Base-by-base conservation (phyloP, 306 rosid genomes). In the Malus fusca region DNA sequence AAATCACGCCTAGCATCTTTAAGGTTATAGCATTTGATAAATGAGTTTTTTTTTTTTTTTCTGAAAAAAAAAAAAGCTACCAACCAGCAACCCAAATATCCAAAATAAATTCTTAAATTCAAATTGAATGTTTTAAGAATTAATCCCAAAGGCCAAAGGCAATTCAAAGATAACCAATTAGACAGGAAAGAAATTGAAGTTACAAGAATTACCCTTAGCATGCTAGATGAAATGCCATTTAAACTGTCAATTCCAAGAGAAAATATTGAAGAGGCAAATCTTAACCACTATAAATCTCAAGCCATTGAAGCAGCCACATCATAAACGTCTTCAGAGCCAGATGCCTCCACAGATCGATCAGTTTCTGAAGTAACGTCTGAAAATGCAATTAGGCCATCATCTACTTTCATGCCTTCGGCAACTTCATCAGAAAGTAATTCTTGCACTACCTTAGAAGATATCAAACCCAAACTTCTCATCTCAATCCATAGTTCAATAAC, bases 391-490 rank as follows among this genome's bases (percentile, higher is more conserved):
- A 66, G 80, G 71, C 84, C 51, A 31, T 77, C 80, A 28, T 82
- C 80, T 85, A 56, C 70, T 66, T 74, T 70, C 53, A 59, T 62
- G 14, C 56, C 68, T 76, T 67, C 52, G 17, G 56, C 25, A 40
- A 74, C 80, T 58, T 71, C 53, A 51, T 58, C 59, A 21, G 53
- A 66, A 60, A 71, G 65, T 68, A 66, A 55, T 1, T 40, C 42
- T 61, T 69, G 68, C 72, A 79, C 56, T 12, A 48, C 82, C 72
- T 73, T 68, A 19, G 76, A 66, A 66, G 93, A 81, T 77, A 88
- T 67, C 72, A 88, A 85, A 65, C 79, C 86, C 76, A 91, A 74
- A 81, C 62, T 79, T 71, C 79, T 77, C 90, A 87, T 87, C 85
- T 84, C 82, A 82, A 68, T 59, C 76, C 88, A 79, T 83, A 85